Percentiles rank a stretch among this genome's conserved stretches.
These are phyloP conservation scores for Serendipita vermifera DNA, from an alignment of 768 basidiomycete species.

Conservation along the genomic window DNA sequence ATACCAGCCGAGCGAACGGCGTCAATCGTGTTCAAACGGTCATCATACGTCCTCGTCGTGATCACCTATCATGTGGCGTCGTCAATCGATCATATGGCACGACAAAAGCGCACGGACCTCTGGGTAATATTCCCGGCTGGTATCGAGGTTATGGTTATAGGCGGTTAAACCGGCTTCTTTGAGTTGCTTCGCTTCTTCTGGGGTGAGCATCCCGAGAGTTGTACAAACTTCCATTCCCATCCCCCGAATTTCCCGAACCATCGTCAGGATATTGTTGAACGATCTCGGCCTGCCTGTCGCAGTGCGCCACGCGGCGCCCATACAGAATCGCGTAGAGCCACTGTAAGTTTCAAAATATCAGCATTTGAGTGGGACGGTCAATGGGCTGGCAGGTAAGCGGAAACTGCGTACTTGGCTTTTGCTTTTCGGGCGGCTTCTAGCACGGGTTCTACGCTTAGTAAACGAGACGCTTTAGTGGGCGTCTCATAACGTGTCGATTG, in stretches of 20 bases:
- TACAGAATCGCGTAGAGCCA: slow-evolving; percentile 95
- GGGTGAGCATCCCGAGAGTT: slow-evolving; percentile 90
- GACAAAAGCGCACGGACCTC: slow-evolving; percentile 35
- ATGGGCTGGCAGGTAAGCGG: neutral
- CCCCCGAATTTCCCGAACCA: slow-evolving; percentile 42
- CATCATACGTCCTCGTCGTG: slow-evolving; percentile 88
- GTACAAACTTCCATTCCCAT: slow-evolving; percentile 99
- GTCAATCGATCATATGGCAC: neutral
- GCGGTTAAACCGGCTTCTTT: slow-evolving; percentile 95
- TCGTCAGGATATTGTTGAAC: slow-evolving; percentile 3
- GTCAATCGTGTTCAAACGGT: slow-evolving; percentile 75
- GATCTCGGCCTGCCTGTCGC: neutral
- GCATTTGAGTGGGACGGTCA: neutral
- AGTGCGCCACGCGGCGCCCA: slow-evolving; percentile 95
- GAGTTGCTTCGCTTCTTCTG: slow-evolving; percentile 80
- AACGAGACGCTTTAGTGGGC: slow-evolving; percentile 71
- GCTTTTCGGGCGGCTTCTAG: slow-evolving; percentile 85
- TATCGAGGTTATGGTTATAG: slow-evolving; percentile 98
- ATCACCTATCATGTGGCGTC: slow-evolving; percentile 52
- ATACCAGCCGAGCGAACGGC: slow-evolving; percentile 92
- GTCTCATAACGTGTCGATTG: slow-evolving; percentile 92
- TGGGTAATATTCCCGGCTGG: slow-evolving; percentile 93
- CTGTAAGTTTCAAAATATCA: neutral
- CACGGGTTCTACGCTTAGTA: slow-evolving; percentile 85
- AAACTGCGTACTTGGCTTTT: slow-evolving; percentile 49